Evolutionary conservation across 106 monocot genomes (phyloP).

Genomic region (Dactylorhiza incarnata): DNA sequence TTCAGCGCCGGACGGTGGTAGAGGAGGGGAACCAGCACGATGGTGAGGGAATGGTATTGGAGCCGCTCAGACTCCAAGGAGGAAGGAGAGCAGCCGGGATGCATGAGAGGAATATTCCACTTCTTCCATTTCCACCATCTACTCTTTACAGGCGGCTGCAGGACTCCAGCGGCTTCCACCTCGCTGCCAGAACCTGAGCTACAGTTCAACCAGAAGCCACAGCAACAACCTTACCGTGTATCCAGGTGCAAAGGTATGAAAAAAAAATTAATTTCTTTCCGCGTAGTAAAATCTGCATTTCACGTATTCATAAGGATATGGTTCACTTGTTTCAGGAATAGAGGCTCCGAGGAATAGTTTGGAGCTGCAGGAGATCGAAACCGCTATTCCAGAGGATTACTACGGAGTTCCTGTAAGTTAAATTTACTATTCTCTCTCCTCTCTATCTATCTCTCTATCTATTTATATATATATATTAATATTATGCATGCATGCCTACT

Average conservation of each 20-base stretch:
- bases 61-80: constrained; percentile 12
- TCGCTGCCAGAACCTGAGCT: not conserved
- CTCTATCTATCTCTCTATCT: not conserved
- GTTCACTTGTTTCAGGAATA: constrained; percentile 19
- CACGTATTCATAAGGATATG: not conserved
- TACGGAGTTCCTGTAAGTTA: constrained; percentile 33
- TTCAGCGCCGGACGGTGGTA: not conserved
- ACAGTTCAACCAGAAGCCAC: constrained; percentile 2
- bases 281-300: not conserved
- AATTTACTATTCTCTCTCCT: not conserved
- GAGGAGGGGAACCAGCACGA: not conserved
- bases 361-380: constrained; percentile 28
- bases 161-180: not conserved
- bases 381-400: constrained; percentile 19
- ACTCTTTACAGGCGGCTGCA: constrained; percentile 12
- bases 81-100: constrained; percentile 25
- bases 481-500: not conserved
- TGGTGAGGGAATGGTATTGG: constrained; percentile 29
- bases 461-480: not conserved
- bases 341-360: constrained; percentile 75
- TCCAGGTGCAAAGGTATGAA: constrained; percentile 17
- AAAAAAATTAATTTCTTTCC: not conserved
- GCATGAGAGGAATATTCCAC: constrained; percentile 47
- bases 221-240: not conserved
- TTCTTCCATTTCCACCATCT: constrained; percentile 37